Evolutionary conservation across 345 rosid species (phyloP).

Genomic region (Cochlearia excelsa): DNA sequence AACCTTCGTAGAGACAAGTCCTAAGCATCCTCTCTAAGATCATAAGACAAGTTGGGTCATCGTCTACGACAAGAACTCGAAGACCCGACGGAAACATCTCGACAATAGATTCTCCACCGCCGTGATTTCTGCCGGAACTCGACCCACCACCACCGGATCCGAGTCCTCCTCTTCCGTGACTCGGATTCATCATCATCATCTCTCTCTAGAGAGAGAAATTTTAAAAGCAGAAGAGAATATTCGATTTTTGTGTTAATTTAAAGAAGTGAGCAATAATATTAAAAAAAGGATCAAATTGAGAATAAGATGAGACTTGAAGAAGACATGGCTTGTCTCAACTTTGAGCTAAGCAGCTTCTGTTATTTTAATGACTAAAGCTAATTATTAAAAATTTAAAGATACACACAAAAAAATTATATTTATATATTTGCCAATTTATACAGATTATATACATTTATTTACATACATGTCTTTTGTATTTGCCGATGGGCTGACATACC

Average conservation of each 20-base stretch:
- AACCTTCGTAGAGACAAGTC: constrained; percentile 74
- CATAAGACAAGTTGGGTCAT: constrained; percentile 92
- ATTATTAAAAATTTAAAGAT: constrained; percentile 1
- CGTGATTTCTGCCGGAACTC: constrained; percentile 44
- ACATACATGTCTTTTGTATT: constrained; percentile 2
- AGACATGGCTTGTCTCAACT: constrained; percentile 52
- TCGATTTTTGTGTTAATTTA: not conserved
- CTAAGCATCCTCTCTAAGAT: constrained; percentile 92
- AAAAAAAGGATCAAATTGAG: not conserved
- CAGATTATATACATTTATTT: not conserved
- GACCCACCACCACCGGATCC: constrained; percentile 44
- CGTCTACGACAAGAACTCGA: constrained; percentile 90
- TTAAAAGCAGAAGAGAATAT: not conserved
- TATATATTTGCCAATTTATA: not conserved
- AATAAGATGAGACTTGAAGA: constrained; percentile 39
- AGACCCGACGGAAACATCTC: constrained; percentile 84
- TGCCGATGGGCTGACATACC: too few species aligned
- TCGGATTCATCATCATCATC: constrained; percentile 53
- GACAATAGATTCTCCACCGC: too few species aligned
- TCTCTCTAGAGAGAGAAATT: too few species aligned
- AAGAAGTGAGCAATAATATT: too few species aligned
- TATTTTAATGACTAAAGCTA: constrained; percentile 30
- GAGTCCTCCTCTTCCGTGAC: constrained; percentile 67
- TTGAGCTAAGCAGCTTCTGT: constrained; percentile 39
- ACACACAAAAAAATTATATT: too few species aligned